These are phyloP conservation scores for Prillingera fragicola DNA, from an alignment of 1,284 basidiomycete genomes.

Conservation along the genomic window DNA sequence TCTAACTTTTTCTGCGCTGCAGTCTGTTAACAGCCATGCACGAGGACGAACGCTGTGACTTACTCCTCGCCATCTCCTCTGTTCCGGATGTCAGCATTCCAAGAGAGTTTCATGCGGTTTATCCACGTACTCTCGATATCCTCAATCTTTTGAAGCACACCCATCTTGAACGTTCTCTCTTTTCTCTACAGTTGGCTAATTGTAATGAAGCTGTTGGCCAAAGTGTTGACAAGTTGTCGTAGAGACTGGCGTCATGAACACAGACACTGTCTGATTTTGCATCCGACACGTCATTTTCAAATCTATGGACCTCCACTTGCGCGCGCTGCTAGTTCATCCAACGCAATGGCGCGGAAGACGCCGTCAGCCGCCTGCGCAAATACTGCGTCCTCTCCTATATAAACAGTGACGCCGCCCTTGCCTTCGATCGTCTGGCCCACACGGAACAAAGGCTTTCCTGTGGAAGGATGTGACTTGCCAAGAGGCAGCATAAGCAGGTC, in stretches of 20 bases:
- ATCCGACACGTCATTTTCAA: no score
- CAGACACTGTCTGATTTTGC: no score
- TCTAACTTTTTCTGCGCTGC: constrained; percentile 89
- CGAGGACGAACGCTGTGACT: no score
- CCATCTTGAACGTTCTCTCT: no score
- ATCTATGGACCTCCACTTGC: no score
- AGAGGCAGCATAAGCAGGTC: constrained; percentile 85
- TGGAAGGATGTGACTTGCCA: constrained; percentile 70
- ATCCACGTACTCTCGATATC: constrained; percentile 74
- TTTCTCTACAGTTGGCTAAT: no score
- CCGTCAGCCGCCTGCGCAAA: constrained; percentile 42
- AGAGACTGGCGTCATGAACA: no score
- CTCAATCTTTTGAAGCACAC: constrained; percentile 90
- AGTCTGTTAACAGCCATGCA: background rate
- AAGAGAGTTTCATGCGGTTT: background rate
- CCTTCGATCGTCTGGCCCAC: constrained; percentile 72
- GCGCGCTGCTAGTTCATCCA: constrained; percentile 46
- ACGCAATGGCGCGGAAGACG: constrained; percentile 35
- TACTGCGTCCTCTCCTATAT: constrained; percentile 44
- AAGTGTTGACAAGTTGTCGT: no score
- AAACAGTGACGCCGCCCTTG: constrained; percentile 75
- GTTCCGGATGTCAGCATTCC: constrained; percentile 1
- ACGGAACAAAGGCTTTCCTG: constrained; percentile 78
- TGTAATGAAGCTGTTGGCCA: no score
- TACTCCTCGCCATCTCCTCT: constrained; percentile 94